These are phyloP conservation scores for Cymbidium sinense DNA, from an alignment of 106 monocot genomes.

Conservation along the genomic window DNA sequence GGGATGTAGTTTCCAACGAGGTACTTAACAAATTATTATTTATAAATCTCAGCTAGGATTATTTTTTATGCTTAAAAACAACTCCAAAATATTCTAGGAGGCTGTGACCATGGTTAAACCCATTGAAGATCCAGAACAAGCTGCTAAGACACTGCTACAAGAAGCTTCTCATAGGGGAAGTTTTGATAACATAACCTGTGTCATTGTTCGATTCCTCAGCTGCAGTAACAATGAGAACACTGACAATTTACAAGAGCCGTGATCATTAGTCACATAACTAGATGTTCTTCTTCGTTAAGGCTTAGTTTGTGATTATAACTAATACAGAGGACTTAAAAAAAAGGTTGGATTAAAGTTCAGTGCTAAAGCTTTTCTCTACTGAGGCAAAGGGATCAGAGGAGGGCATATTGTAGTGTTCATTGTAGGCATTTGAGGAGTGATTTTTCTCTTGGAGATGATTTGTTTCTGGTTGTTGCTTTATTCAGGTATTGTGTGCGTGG, in stretches of 20 bases:
- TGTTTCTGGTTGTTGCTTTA: too few relatives aligned
- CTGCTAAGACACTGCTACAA: constrained; percentile 20
- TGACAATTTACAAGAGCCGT: background rate
- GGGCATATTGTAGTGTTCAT: background rate
- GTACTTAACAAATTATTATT: constrained; percentile 14
- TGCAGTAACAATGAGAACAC: background rate
- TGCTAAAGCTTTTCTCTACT: background rate
- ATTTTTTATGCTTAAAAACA: too few relatives aligned
- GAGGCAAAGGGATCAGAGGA: background rate
- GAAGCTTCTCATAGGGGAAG: constrained; percentile 22
- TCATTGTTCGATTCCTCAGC: constrained; percentile 20
- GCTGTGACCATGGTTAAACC: constrained; percentile 25
- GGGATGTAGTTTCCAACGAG: constrained; percentile 83
- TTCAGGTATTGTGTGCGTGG: too few relatives aligned
- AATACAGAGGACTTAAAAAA: background rate
- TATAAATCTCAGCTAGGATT: background rate
- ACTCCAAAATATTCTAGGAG: constrained; percentile 14
- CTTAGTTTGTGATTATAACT: background rate
- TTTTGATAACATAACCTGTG: constrained; percentile 22
- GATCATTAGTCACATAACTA: background rate
- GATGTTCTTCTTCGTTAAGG: too few relatives aligned
- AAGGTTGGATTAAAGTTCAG: background rate
- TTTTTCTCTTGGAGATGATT: background rate
- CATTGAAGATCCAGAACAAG: constrained; percentile 17
- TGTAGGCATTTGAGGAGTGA: background rate